A percentile compares a stretch with the other conserved stretches of the same genome.
Evolutionary conservation across 345 rosid genomes (phyloP).

Genomic region (Euphorbia pulcherrima): DNA sequence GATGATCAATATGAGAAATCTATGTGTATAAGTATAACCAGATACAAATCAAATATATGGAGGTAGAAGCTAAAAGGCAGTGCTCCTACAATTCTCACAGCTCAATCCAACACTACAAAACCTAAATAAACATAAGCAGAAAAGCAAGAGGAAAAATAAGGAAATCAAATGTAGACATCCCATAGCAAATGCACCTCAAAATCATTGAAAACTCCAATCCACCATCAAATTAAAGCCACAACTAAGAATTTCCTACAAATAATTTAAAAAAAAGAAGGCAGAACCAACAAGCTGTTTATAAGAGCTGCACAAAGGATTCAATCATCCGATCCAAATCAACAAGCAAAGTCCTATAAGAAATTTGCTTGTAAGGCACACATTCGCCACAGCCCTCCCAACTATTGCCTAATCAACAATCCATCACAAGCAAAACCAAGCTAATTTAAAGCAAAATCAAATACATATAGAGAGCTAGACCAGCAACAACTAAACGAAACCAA

Average conservation of each 20-base stretch:
- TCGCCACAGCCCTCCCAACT: constrained; percentile 18
- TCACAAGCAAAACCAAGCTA: constrained; percentile 22
- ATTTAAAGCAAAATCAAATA: constrained; percentile 13
- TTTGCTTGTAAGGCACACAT: constrained; percentile 45
- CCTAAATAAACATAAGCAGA: constrained; percentile 3
- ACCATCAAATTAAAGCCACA: constrained; percentile 16
- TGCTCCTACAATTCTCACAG: background rate
- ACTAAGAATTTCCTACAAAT: constrained; percentile 13
- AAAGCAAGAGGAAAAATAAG: background rate
- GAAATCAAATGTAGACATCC: background rate
- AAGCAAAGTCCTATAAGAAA: constrained; percentile 3
- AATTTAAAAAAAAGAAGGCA: constrained; percentile 7
- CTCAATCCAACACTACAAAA: constrained; percentile 13
- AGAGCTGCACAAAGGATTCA: constrained; percentile 7
- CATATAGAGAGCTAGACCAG: constrained; percentile 1
- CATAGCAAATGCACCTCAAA: constrained; percentile 22
- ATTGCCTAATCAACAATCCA: constrained; percentile 22
- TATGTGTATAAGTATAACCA: background rate
- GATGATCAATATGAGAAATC: background rate
- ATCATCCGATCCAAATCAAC: constrained; percentile 16
- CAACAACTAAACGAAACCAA: constrained; percentile 9
- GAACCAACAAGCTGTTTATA: background rate
- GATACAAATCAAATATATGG: background rate
- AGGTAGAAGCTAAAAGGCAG: background rate
- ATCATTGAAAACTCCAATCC: constrained; percentile 20